A percentile compares a stretch with the other conserved stretches of the same genome.
phyloP scores from a whole-genome alignment of 164 flowering plant genomes.

The Umbilicus rupestris region DNA sequence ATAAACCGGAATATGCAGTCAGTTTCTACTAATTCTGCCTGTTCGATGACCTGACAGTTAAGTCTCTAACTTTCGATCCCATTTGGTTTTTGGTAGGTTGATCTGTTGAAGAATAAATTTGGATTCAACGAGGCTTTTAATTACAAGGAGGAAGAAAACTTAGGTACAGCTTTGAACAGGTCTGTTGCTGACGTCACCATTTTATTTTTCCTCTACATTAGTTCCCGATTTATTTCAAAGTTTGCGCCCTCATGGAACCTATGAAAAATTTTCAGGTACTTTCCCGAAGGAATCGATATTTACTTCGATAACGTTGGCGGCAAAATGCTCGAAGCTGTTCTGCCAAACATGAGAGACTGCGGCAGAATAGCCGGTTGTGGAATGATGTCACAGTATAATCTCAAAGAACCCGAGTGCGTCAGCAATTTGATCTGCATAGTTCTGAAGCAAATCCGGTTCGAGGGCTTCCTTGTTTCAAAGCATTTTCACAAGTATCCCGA shows the following conservation, averaged over 20 bases:
- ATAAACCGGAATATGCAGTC: no score
- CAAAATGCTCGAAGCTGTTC: constrained; percentile 49
- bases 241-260: no score
- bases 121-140: constrained; percentile 38
- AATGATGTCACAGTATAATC: constrained; percentile 46
- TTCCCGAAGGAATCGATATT: constrained; percentile 52
- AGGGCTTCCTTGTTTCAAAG: constrained; percentile 34
- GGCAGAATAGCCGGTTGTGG: constrained; percentile 53
- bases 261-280: no score
- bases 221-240: not conserved
- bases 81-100: constrained; percentile 18
- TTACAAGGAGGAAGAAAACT: constrained; percentile 28
- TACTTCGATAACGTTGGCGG: constrained; percentile 68
- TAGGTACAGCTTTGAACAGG: constrained; percentile 28
- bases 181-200: no score
- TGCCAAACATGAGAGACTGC: constrained; percentile 40
- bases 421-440: constrained; percentile 27
- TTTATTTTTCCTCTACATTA: not conserved
- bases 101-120: constrained; percentile 28
- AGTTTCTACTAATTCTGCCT: no score
- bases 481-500: constrained; percentile 23
- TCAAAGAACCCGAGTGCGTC: constrained; percentile 24
- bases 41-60: not conserved
- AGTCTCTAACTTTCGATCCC: not conserved
- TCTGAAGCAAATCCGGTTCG: constrained; percentile 26